phyloP scores from a whole-genome alignment of 768 basidiomycete species.

The Hirschioporus abietinus region DNA sequence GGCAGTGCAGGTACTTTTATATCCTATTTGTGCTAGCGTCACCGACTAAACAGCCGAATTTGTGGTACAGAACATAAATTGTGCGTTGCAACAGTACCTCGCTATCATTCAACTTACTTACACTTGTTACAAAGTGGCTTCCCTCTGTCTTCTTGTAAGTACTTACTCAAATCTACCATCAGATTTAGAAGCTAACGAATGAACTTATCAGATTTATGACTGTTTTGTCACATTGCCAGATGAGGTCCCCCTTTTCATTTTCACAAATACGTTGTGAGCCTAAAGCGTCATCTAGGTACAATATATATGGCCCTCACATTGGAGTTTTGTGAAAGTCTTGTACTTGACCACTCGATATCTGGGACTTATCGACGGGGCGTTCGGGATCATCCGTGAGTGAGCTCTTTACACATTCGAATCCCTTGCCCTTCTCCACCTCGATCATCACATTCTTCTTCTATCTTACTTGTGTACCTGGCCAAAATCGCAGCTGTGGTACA shows the following conservation, averaged over 20 bases:
- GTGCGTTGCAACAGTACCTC: neutral
- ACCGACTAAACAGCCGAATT: neutral
- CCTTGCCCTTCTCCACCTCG: neutral
- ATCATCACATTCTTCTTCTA: neutral
- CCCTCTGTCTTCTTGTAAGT: neutral
- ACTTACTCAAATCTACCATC: neutral
- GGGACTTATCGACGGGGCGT: neutral
- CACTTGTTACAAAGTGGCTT: neutral
- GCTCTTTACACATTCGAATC: too few relatives aligned
- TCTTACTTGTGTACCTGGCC: neutral
- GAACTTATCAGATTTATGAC: neutral
- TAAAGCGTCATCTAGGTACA: neutral
- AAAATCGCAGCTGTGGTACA: neutral
- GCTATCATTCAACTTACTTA: neutral
- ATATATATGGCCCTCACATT: neutral
- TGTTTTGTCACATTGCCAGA: neutral
- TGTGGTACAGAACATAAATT: neutral
- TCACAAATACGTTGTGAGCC: neutral
- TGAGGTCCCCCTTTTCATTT: neutral
- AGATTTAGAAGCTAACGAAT: neutral
- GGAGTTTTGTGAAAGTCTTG: neutral
- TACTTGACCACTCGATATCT: neutral
- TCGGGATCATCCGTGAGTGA: neutral
- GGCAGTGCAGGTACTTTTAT: neutral
- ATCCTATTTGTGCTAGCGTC: neutral